Evolutionary conservation across 176 grass and related monocot species (phyloP).

Genomic region (Aegilops umbellulata): DNA sequence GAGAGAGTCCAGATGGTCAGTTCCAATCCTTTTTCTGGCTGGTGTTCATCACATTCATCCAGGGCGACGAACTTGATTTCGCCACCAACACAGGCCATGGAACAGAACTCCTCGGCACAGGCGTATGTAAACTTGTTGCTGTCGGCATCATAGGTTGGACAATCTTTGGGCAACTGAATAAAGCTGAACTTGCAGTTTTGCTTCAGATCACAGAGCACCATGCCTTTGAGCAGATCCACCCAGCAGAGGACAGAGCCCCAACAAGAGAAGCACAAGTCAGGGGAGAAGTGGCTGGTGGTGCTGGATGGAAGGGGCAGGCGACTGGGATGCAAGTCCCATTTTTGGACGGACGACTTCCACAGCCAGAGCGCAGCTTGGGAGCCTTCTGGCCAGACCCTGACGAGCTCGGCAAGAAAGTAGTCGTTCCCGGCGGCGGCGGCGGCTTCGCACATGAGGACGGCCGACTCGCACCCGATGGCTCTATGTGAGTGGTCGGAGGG

Average conservation of each 20-base stretch:
- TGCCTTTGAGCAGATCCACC: not conserved
- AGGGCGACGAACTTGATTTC: not conserved
- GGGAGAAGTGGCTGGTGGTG: not conserved
- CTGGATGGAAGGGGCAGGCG: not conserved
- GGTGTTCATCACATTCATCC: not conserved
- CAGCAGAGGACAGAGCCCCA: not conserved
- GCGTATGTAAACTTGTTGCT: not conserved
- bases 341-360: not conserved
- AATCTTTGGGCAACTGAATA: not conserved
- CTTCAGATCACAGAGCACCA: too few species aligned
- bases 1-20: conserved; percentile 10
- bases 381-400: not conserved
- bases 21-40: not conserved
- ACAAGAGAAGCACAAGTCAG: not conserved
- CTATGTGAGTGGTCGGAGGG: not conserved
- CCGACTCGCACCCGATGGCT: not conserved
- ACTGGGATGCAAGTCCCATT: not conserved
- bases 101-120: not conserved
- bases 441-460: not conserved
- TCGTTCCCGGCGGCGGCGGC: not conserved
- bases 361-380: not conserved
- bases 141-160: not conserved
- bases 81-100: not conserved
- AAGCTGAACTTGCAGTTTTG: too few species aligned
- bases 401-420: conserved; percentile 10